Conservation (phyloP, 2,329 filamentous ascomycete genomes). For the Boeremia exigua region DNA sequence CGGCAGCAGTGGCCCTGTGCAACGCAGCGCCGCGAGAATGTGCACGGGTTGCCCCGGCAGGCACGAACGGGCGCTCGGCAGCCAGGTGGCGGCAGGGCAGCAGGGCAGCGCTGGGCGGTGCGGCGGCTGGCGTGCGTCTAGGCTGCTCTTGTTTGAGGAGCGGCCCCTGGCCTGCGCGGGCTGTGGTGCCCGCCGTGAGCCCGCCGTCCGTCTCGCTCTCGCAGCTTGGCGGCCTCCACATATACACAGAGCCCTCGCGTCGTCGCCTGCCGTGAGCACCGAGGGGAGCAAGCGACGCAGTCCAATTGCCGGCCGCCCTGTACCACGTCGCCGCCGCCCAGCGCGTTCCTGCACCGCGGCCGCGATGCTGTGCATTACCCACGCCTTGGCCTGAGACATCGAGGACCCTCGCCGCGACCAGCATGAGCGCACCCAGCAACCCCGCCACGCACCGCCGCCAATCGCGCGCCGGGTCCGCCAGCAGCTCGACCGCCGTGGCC, state of each 20-base stretch:
- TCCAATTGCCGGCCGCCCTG: not conserved
- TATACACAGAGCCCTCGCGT: not conserved
- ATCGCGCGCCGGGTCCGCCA: slow-evolving; percentile 53
- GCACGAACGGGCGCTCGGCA: too few relatives aligned
- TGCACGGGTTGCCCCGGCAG: not conserved
- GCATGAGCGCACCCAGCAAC: slow-evolving; percentile 33
- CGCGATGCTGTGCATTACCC: slow-evolving; percentile 36
- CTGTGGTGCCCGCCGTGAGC: too few relatives aligned
- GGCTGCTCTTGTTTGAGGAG: slow-evolving; percentile 5
- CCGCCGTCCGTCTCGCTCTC: not conserved
- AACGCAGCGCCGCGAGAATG: not conserved
- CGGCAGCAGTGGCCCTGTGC: too few relatives aligned
- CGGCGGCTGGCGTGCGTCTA: not conserved
- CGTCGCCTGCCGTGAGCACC: not conserved
- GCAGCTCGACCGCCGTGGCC: slow-evolving; percentile 48
- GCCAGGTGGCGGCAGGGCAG: too few relatives aligned
- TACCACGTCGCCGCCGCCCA: slow-evolving; percentile 10
- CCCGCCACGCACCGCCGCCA: slow-evolving; percentile 28
- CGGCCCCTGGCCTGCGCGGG: not conserved
- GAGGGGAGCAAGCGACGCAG: too few relatives aligned
- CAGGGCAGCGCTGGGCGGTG: not conserved
- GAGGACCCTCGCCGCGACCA: slow-evolving; percentile 17
- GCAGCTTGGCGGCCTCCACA: slow-evolving; percentile 12
- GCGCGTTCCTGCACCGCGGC: slow-evolving; percentile 35
- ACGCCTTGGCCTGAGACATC: slow-evolving; percentile 41